These are phyloP conservation scores for Zasmidium cellare DNA, from an alignment of 2,329 filamentous ascomycete genomes.

Conservation along the genomic window DNA sequence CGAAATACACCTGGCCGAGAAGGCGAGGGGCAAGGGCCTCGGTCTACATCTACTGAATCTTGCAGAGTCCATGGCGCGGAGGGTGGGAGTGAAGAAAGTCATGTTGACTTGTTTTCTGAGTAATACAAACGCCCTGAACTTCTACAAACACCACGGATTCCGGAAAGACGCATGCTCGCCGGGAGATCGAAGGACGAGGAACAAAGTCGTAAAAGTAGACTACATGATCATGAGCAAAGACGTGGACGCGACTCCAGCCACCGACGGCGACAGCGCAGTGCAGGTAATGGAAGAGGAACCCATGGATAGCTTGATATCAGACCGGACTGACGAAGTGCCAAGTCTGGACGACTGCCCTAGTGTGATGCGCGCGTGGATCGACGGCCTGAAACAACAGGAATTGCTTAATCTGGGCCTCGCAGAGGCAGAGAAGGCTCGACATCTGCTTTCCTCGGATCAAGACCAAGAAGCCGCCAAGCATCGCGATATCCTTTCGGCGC, in stretches of 20 bases:
- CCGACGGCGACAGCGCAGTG: neutral
- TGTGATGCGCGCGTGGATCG: slow-evolving; percentile 3
- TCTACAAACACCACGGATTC: slow-evolving; percentile 64
- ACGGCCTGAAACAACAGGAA: neutral
- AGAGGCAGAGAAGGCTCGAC: slow-evolving; percentile 1
- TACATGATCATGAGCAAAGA: slow-evolving; percentile 56
- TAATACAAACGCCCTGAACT: slow-evolving; percentile 58
- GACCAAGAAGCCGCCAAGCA: neutral
- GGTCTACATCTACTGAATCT: slow-evolving; percentile 61
- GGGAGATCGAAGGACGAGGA: slow-evolving; percentile 48
- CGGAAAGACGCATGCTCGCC: slow-evolving; percentile 55
- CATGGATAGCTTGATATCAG: neutral
- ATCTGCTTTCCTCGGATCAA: neutral
- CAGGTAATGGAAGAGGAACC: slow-evolving; percentile 8
- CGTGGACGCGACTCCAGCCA: neutral
- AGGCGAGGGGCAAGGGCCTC: slow-evolving; percentile 62
- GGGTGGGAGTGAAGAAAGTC: slow-evolving; percentile 61
- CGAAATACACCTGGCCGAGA: slow-evolving; percentile 67
- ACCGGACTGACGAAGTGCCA: slow-evolving; percentile 1
- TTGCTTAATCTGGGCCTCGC: neutral
- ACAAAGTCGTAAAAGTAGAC: slow-evolving; percentile 50
- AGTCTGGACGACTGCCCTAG: slow-evolving; percentile 1
- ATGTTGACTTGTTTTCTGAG: slow-evolving; percentile 73
- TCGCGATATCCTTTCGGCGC: neutral
- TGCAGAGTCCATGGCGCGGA: slow-evolving; percentile 54